Evolutionary conservation across 768 basidiomycete genomes (phyloP).

Genomic region (Ephemerocybe angulata): DNA sequence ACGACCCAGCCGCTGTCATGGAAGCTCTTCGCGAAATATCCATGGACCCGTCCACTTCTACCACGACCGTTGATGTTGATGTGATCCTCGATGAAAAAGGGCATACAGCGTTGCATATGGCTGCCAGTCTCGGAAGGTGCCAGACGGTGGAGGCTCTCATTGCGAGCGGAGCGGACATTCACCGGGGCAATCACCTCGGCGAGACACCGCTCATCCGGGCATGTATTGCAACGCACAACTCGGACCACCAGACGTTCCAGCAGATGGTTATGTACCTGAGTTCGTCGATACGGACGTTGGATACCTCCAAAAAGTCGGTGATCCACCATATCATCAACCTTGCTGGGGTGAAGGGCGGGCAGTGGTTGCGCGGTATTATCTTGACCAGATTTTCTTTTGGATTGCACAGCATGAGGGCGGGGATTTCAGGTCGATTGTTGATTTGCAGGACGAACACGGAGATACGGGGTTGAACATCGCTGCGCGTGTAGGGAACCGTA

Average conservation of each 20-base stretch:
- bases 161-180: conserved; percentile 75
- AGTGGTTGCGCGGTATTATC: conserved; percentile 80
- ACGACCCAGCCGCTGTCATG: conserved; percentile 61
- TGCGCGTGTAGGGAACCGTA: conserved; percentile 87
- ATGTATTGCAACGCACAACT: conserved; percentile 83
- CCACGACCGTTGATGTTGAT: conserved; percentile 59
- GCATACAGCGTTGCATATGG: conserved; percentile 91
- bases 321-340: conserved; percentile 89
- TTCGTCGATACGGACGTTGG: conserved; percentile 80
- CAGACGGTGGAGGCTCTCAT: conserved; percentile 69
- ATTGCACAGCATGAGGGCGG: conserved; percentile 75
- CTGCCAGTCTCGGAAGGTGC: conserved; percentile 78
- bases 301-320: conserved; percentile 80
- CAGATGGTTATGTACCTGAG: conserved; percentile 61
- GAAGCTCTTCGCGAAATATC: conserved; percentile 64
- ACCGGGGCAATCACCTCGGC: conserved; percentile 88
- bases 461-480: conserved; percentile 96
- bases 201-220: conserved; percentile 95
- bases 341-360: conserved; percentile 88
- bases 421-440: conserved; percentile 76
- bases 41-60: conserved; percentile 36
- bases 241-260: conserved; percentile 73
- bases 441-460: conserved; percentile 91
- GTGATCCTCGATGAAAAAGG: conserved; percentile 91
- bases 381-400: conserved; percentile 85